Percentiles rank a stretch among this genome's conserved stretches.
Conservation (phyloP, 176 grass and related monocot species). For the Eremochloa ophiuroides region DNA sequence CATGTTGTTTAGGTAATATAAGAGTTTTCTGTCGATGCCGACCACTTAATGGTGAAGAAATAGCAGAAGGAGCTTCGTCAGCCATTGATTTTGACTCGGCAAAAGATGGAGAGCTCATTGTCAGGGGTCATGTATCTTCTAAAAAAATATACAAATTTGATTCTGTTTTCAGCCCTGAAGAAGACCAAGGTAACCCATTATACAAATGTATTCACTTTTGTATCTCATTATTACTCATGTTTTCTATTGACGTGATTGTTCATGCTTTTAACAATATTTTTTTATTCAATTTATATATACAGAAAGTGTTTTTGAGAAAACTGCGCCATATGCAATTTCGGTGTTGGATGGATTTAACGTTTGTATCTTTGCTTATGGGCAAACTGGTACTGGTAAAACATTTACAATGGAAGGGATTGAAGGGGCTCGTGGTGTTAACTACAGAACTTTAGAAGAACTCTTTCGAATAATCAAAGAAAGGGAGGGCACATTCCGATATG, state of each 20-base stretch:
- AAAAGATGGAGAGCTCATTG: constrained; percentile 86
- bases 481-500: constrained; percentile 55
- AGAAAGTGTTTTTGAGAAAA: constrained; percentile 87
- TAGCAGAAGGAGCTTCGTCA: constrained; percentile 54
- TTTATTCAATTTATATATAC: neutral
- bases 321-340: constrained; percentile 71
- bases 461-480: constrained; percentile 86
- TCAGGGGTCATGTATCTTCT: constrained; percentile 81
- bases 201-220: neutral
- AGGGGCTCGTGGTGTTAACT: constrained; percentile 83
- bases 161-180: constrained; percentile 76
- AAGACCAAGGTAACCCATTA: constrained; percentile 66
- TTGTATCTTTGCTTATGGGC: constrained; percentile 94
- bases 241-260: neutral
- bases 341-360: constrained; percentile 96
- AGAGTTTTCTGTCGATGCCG: constrained; percentile 92
- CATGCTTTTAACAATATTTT: constrained; percentile 7
- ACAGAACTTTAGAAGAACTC: constrained; percentile 77
- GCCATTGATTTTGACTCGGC: constrained; percentile 77
- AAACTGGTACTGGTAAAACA: constrained; percentile 95
- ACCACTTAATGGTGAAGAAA: constrained; percentile 82
- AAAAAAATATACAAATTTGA: constrained; percentile 92
- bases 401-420: constrained; percentile 96
- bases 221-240: neutral
- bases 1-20: constrained; percentile 63